These are phyloP conservation scores for Suhomyces kunorum DNA, from an alignment of 1,139 yeast species.

Conservation along the genomic window DNA sequence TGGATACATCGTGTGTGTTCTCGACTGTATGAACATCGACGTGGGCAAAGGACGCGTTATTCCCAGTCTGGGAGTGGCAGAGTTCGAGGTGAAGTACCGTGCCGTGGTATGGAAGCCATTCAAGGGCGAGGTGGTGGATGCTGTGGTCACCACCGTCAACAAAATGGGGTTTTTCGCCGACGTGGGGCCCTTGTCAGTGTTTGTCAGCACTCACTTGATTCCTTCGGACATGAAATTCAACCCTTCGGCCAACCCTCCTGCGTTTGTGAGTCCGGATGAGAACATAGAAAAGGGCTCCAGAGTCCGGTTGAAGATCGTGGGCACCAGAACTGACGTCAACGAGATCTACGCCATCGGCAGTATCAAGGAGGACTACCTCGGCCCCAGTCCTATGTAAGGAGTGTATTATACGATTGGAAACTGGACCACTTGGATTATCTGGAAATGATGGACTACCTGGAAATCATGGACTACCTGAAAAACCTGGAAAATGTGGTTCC, in stretches of 20 bases:
- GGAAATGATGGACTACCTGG: not conserved
- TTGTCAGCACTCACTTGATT: slow-evolving; percentile 90
- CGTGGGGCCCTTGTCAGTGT: slow-evolving; percentile 95
- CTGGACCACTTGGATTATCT: too few relatives aligned
- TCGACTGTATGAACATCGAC: slow-evolving; percentile 92
- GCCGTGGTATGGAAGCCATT: slow-evolving; percentile 99
- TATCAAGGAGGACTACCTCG: slow-evolving; percentile 94
- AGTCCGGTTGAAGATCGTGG: slow-evolving; percentile 92
- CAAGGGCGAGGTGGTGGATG: slow-evolving; percentile 98
- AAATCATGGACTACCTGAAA: too few relatives aligned
- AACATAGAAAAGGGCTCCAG: slow-evolving; percentile 91
- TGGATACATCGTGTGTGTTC: slow-evolving; percentile 94
- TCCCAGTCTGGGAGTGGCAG: slow-evolving; percentile 91
- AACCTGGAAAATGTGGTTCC: too few relatives aligned
- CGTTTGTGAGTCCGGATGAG: slow-evolving; percentile 96
- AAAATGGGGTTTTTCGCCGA: slow-evolving; percentile 98
- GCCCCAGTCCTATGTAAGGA: slow-evolving; percentile 59
- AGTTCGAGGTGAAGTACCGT: slow-evolving; percentile 91
- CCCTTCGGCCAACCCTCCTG: slow-evolving; percentile 97
- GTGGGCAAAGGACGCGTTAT: slow-evolving; percentile 93
- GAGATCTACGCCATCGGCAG: slow-evolving; percentile 97
- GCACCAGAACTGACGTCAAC: slow-evolving; percentile 96
- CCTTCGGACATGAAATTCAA: slow-evolving; percentile 93
- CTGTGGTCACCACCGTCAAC: slow-evolving; percentile 89
- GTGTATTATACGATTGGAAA: slow-evolving; percentile 1